A percentile compares a stretch with the other conserved stretches of the same genome.
These are phyloP conservation scores for Microsporum audouinii DNA, from an alignment of 2,329 filamentous ascomycete species.

Conservation along the genomic window DNA sequence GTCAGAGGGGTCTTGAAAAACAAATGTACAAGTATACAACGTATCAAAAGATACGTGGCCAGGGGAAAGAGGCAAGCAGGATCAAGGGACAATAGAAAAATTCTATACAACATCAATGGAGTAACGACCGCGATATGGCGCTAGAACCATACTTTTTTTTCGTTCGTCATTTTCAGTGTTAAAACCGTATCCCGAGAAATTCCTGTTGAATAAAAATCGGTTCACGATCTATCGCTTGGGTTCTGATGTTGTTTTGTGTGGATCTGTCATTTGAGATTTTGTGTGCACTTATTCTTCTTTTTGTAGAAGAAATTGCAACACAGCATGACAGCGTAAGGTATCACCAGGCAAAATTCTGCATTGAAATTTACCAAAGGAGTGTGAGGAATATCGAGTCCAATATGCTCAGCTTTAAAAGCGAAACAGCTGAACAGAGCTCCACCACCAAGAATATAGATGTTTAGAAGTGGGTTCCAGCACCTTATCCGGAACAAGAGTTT, in stretches of 20 bases:
- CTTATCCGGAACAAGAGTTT: conserved; percentile 9
- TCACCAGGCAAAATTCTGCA: neutral
- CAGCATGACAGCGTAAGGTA: neutral
- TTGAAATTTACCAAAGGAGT: neutral
- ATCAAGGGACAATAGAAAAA: neutral
- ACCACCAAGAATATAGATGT: no score
- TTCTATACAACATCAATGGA: neutral
- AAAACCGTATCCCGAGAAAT: neutral
- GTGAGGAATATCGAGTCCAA: neutral
- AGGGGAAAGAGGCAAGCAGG: neutral
- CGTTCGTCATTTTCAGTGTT: neutral
- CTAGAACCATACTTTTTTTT: neutral
- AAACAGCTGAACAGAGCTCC: neutral
- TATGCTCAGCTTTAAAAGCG: neutral
- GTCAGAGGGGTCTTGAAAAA: neutral
- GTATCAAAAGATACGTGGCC: neutral
- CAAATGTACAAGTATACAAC: neutral
- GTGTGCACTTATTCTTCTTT: no score
- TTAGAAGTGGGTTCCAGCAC: neutral
- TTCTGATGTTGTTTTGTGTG: neutral
- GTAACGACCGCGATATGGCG: neutral
- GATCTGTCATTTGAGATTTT: no score
- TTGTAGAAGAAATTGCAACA: no score
- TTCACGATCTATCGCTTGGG: no score
- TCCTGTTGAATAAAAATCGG: neutral